These are phyloP conservation scores for Fusarium verrucosum DNA, from an alignment of 2,329 filamentous ascomycete genomes.

Conservation along the genomic window DNA sequence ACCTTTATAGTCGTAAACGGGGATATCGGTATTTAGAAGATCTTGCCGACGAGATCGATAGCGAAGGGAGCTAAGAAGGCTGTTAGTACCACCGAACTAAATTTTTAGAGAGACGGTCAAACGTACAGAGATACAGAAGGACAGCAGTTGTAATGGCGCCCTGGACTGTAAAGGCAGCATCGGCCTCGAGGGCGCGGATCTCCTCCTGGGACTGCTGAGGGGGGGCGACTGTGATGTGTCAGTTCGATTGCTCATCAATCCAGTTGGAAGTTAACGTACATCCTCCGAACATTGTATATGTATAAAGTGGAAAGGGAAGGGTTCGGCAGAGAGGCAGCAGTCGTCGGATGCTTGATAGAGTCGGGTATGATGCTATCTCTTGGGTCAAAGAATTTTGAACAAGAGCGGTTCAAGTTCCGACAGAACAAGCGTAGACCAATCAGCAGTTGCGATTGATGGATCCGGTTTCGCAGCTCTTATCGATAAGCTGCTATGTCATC, in stretches of 20 bases:
- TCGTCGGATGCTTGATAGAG: slow-evolving; percentile 9
- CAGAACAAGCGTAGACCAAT: slow-evolving; percentile 31
- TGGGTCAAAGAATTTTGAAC: slow-evolving; percentile 40
- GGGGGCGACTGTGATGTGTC: slow-evolving; percentile 64
- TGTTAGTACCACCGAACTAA: slow-evolving; percentile 5
- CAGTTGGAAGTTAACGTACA: slow-evolving; percentile 54
- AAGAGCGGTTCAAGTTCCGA: slow-evolving; percentile 12
- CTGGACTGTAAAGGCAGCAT: slow-evolving; percentile 74
- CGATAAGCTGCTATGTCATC: slow-evolving; percentile 34
- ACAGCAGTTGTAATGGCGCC: slow-evolving; percentile 71
- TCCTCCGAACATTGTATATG: slow-evolving; percentile 69
- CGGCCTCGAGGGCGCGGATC: slow-evolving; percentile 73
- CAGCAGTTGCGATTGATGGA: neutral
- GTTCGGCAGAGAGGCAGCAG: slow-evolving; percentile 6
- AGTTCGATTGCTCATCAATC: slow-evolving; percentile 17
- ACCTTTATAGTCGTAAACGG: neutral
- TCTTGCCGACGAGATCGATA: slow-evolving; percentile 61
- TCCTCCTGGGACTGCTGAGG: slow-evolving; percentile 76
- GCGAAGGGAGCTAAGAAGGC: slow-evolving; percentile 62
- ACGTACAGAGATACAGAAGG: slow-evolving; percentile 80
- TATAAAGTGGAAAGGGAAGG: neutral
- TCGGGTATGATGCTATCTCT: slow-evolving; percentile 44
- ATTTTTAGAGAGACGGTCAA: accelerated
- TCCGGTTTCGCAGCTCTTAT: slow-evolving; percentile 49
- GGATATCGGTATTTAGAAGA: slow-evolving; percentile 49